Base-by-base conservation (phyloP, 106 monocot genomes). In the Agapanthus africanus region DNA sequence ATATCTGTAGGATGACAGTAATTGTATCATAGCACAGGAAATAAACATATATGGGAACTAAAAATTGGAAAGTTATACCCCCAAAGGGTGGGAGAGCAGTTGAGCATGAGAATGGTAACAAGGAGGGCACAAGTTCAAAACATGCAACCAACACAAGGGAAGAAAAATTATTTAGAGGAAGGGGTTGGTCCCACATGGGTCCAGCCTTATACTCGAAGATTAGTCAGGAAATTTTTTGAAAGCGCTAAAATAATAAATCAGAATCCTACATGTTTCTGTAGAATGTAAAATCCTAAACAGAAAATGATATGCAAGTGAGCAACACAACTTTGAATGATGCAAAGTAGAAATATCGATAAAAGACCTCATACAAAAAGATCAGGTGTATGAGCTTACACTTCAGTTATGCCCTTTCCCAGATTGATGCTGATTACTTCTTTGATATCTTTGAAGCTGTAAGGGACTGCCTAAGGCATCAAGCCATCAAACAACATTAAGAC, bases 341-440 rank as follows among this genome's bases (percentile, higher is more conserved):
- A 46, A 62, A 2, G 75, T 34, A 59, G 4, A 69, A 32, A 49
- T 35, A 33, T 72, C 9, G 26, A 22, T 23, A 8, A 59, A 35
- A 44, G 28, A 21, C 14, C 0, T 18, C 21, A 68, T 11, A 46
- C 4, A 30, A n/a, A 49, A 38, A 49, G 22, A 22, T 21, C 18
- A 34, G 66, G 44, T 28, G 28, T 63, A 44, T 31, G 35, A 70
- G 66, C 84, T 87, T 84, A 97, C 97, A 99, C 50, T 63, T 84
- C 80, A 40, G 74, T 68, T 40, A 87, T 54, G 51, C 92, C 86
- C 52, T 82, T 92, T 22, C 77, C 82, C 63, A 99, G 75, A 73
- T 85, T 92, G 44, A 77, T 79, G 71, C 56, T 30, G 44, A 99
- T 71, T 16, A 87, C 84, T 77, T 74, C 51, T 77, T 85, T 90